A percentile compares a stretch with the other conserved stretches of the same genome.
These are phyloP conservation scores for Wallacemonas collosoma DNA, from an alignment of 208 protist species.

Conservation along the genomic window DNA sequence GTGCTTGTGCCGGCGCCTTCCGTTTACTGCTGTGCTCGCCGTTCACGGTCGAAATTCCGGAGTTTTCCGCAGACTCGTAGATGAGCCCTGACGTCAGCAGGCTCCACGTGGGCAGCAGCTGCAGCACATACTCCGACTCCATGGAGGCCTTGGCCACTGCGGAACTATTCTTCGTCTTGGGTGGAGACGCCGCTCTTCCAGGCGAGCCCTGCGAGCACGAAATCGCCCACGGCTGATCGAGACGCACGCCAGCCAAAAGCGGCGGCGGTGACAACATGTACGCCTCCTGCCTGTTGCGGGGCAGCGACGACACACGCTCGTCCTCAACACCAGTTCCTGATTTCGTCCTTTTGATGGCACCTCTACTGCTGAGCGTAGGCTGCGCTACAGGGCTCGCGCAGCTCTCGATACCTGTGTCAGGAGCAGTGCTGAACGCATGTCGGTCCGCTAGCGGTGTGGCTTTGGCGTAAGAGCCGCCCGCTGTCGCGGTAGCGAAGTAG, in stretches of 20 bases:
- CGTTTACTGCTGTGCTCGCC: too few species aligned
- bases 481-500: neutral
- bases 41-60: neutral
- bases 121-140: conserved; percentile 10
- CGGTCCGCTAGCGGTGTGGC: neutral
- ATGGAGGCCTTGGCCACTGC: neutral
- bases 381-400: too few species aligned
- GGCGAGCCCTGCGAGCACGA: conserved; percentile 1
- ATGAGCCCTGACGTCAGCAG: conserved; percentile 12
- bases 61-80: neutral
- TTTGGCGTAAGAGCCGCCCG: neutral
- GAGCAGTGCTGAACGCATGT: conserved; percentile 1
- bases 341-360: too few species aligned
- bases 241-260: conserved; percentile 3
- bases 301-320: neutral
- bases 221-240: conserved; percentile 12
- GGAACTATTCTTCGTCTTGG: neutral
- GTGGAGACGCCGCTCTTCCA: neutral
- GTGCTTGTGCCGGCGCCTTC: neutral
- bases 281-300: neutral
- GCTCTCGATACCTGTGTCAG: too few species aligned
- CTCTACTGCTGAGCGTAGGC: too few species aligned
- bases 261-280: neutral
- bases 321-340: neutral
- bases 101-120: conserved; percentile 16